A percentile compares a stretch with the other conserved stretches of the same genome.
Evolutionary conservation across 805 yeast species (phyloP).

Genomic region (Ascoidea asiatica): DNA sequence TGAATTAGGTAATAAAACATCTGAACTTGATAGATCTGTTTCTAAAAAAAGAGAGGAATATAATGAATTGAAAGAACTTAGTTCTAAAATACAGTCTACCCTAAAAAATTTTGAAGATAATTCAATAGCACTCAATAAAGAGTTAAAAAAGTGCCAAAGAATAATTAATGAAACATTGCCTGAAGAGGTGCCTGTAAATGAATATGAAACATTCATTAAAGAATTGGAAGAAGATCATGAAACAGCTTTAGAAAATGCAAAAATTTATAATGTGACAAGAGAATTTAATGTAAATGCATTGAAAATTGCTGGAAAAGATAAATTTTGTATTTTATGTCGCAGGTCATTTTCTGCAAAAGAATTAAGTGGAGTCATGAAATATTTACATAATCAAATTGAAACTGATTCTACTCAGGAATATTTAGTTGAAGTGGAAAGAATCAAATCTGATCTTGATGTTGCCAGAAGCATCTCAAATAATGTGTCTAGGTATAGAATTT

Average conservation of each 20-base stretch:
- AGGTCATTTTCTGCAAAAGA: conserved; percentile 37
- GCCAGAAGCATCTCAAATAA: conserved; percentile 5
- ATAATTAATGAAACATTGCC: conserved; percentile 19
- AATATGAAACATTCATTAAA: conserved; percentile 33
- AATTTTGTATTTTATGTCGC: conserved; percentile 61
- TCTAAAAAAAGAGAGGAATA: conserved; percentile 9
- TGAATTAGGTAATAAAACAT: conserved; percentile 6
- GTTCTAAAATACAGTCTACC: conserved; percentile 12
- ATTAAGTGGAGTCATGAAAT: conserved; percentile 9
- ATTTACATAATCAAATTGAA: conserved; percentile 2
- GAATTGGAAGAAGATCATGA: conserved; percentile 52
- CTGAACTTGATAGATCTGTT: no score
- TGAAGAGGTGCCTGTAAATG: conserved; percentile 28
- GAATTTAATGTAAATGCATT: conserved; percentile 62
- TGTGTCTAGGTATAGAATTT: conserved; percentile 1
- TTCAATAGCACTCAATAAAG: conserved; percentile 6
- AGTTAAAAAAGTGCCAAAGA: conserved; percentile 9
- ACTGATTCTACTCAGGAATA: conserved; percentile 9
- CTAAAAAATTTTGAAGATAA: conserved; percentile 8
- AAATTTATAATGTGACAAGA: conserved; percentile 55
- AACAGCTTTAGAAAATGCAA: conserved; percentile 48
- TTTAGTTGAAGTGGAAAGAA: conserved; percentile 12
- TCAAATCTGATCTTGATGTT: conserved; percentile 16
- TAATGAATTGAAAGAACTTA: conserved; percentile 8
- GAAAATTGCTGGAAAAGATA: conserved; percentile 38